Conservation (phyloP, 176 grass and related monocot genomes). For the Musa itinerans region DNA sequence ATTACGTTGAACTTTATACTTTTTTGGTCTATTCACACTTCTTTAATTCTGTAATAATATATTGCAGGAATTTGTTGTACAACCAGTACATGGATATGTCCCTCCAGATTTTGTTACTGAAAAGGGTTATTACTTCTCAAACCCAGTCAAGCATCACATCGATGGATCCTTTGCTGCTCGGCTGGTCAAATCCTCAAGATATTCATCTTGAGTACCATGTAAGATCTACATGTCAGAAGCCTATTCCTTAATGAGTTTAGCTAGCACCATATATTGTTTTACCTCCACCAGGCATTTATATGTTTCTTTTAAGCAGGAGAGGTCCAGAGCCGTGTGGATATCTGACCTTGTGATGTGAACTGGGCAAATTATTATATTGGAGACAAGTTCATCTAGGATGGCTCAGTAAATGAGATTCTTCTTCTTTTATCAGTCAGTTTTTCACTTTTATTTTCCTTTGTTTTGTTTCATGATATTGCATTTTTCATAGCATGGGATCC, state of each 20-base stretch:
- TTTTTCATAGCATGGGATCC: neutral
- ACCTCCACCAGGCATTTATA: neutral
- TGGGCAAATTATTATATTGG: neutral
- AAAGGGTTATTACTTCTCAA: conserved; percentile 80
- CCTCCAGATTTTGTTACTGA: conserved; percentile 67
- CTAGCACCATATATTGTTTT: neutral
- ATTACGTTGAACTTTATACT: neutral
- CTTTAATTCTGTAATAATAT: conserved; percentile 10
- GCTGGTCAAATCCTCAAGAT: conserved; percentile 33
- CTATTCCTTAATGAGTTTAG: neutral
- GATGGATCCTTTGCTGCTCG: conserved; percentile 91
- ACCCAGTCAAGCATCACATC: conserved; percentile 70
- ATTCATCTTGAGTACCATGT: neutral
- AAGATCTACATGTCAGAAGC: neutral
- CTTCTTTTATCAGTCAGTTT: neutral
- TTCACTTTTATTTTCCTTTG: neutral
- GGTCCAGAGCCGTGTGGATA: neutral
- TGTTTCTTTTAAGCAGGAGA: neutral
- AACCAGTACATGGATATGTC: conserved; percentile 53
- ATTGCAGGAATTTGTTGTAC: conserved; percentile 45
- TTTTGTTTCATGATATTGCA: neutral
- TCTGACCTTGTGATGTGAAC: neutral
- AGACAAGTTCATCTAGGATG: neutral
- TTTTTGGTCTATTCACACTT: neutral
- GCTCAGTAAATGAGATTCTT: no score